Evolutionary conservation across 495 filamentous ascomycete species (phyloP).

Genomic region (Aspergillus affinis): DNA sequence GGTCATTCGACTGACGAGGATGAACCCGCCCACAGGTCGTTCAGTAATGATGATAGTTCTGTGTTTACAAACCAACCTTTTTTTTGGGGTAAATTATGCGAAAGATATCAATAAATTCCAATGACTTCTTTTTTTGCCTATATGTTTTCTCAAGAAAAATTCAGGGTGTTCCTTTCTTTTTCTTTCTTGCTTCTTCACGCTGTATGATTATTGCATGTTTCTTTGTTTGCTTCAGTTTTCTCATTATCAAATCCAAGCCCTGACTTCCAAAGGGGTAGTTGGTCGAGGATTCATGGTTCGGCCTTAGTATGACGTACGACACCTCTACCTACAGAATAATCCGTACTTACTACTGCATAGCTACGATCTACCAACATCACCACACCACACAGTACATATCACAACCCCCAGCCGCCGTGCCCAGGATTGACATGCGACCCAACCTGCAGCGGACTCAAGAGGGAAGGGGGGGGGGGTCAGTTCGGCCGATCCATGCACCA

Average conservation of each 20-base stretch:
- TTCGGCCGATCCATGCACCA: slow-evolving; percentile 25
- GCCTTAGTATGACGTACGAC: neutral
- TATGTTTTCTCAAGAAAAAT: neutral
- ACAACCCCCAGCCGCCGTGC: neutral
- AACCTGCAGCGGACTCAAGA: no score
- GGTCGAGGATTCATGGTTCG: neutral
- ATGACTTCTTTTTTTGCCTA: slow-evolving; percentile 8
- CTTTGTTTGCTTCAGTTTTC: neutral
- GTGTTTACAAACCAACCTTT: slow-evolving; percentile 6
- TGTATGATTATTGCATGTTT: neutral
- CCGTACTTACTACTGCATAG: no score
- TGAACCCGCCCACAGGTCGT: slow-evolving; percentile 30
- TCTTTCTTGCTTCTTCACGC: slow-evolving; percentile 2
- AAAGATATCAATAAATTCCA: slow-evolving; percentile 24
- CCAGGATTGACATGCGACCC: neutral
- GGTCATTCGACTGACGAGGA: slow-evolving; percentile 27
- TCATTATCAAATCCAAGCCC: neutral
- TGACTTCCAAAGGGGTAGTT: neutral
- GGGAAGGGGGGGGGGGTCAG: neutral
- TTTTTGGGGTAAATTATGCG: slow-evolving; percentile 27
- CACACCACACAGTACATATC: neutral
- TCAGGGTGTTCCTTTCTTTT: slow-evolving; percentile 2
- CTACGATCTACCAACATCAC: no score
- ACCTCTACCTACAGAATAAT: no score
- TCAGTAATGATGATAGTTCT: slow-evolving; percentile 33